Evolutionary conservation across 148 eudicot species (phyloP).

Genomic region (Chenopodium berlandieri): DNA sequence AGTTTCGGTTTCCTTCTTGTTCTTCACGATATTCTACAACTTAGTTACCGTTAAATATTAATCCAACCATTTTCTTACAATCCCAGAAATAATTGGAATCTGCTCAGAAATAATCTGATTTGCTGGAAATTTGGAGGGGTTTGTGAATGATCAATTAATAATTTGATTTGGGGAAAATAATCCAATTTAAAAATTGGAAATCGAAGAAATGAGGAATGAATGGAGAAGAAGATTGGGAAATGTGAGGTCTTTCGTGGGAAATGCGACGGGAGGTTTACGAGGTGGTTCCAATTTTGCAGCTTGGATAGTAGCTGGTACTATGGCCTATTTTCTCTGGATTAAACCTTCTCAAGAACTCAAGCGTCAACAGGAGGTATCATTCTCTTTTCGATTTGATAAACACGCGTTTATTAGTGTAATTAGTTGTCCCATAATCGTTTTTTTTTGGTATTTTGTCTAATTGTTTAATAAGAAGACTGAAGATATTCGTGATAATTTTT

Average conservation of each 20-base stretch:
- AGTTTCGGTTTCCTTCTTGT: neutral
- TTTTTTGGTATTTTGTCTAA: too few relatives aligned
- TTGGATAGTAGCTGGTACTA: conserved; percentile 83
- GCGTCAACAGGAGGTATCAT: conserved; percentile 42
- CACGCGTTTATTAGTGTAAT: too few relatives aligned
- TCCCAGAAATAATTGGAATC: neutral
- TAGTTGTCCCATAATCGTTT: too few relatives aligned
- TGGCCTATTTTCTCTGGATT: conserved; percentile 74
- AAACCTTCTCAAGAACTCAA: conserved; percentile 77
- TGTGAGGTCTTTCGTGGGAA: conserved; percentile 58
- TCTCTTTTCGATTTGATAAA: neutral
- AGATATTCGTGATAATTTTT: neutral
- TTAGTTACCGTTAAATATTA: too few relatives aligned
- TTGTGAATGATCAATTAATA: conserved; percentile 8
- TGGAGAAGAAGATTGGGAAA: conserved; percentile 46
- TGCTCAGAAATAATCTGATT: neutral
- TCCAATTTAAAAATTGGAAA: neutral
- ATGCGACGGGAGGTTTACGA: conserved; percentile 67
- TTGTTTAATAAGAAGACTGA: neutral
- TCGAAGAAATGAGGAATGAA: conserved; percentile 35
- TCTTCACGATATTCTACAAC: neutral
- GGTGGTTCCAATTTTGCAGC: conserved; percentile 67
- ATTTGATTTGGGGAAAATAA: neutral
- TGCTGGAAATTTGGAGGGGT: neutral
- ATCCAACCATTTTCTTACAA: neutral